These are phyloP conservation scores for Pythium rhizo-oryzae DNA, from an alignment of 352 stramenopile genomes.

Conservation along the genomic window DNA sequence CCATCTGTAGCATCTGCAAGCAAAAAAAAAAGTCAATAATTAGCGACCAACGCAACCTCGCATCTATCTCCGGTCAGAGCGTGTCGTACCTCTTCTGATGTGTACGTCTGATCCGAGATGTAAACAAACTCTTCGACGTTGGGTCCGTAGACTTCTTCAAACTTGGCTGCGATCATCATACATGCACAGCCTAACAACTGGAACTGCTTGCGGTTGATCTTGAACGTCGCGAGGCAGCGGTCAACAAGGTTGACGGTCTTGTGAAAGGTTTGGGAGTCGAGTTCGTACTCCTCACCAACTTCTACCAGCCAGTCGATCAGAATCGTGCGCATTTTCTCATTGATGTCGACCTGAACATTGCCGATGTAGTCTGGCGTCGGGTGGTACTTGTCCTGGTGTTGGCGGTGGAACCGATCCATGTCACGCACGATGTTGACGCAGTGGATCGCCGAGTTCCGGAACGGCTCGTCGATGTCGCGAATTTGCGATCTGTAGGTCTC, in stretches of 20 bases:
- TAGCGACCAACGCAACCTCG: background rate
- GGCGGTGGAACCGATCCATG: constrained; percentile 62
- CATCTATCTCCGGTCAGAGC: too few relatives aligned
- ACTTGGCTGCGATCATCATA: constrained; percentile 97
- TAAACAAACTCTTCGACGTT: constrained; percentile 96
- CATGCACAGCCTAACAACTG: constrained; percentile 96
- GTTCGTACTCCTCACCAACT: constrained; percentile 84
- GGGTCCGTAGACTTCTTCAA: constrained; percentile 96
- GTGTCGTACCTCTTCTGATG: constrained; percentile 62
- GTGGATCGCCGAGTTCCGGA: constrained; percentile 22
- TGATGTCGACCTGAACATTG: constrained; percentile 96
- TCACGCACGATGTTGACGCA: constrained; percentile 64
- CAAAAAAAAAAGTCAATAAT: background rate
- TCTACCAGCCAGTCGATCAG: constrained; percentile 99
- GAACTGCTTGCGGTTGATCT: constrained; percentile 91
- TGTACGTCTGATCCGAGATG: constrained; percentile 97
- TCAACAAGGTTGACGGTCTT: constrained; percentile 87
- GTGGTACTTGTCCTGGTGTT: constrained; percentile 80
- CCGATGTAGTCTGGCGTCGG: constrained; percentile 63
- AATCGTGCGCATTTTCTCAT: constrained; percentile 99
- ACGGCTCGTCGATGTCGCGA: constrained; percentile 58
- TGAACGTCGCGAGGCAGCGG: constrained; percentile 75
- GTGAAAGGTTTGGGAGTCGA: constrained; percentile 84
- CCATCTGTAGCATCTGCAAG: constrained; percentile 81
- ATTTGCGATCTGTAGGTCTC: constrained; percentile 53